Conservation (phyloP, 2,329 filamentous ascomycete species). For the Fusarium xylarioides region DNA sequence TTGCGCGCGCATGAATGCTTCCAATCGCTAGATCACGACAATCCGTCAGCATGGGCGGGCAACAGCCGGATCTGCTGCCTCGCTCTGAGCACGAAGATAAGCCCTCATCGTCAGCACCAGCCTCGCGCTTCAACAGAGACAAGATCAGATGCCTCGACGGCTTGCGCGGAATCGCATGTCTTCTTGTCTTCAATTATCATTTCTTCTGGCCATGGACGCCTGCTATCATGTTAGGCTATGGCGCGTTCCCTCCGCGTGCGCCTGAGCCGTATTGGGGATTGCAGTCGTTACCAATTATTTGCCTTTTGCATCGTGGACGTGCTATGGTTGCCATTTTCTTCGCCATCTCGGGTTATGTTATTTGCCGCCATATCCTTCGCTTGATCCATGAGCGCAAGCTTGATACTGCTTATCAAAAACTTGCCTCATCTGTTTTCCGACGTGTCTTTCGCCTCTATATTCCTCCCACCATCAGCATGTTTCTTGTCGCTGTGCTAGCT, state of each 20-base stretch:
- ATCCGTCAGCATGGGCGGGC: conserved; percentile 29
- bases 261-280: conserved; percentile 47
- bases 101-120: conserved; percentile 12
- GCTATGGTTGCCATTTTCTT: conserved; percentile 57
- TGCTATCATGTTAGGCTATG: conserved; percentile 52
- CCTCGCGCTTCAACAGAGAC: conserved; percentile 35
- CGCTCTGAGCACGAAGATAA: conserved; percentile 24
- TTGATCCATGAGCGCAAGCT: conserved; percentile 49
- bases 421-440: conserved; percentile 51
- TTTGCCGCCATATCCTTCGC: conserved; percentile 51
- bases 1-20: conserved; percentile 28
- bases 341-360: conserved; percentile 55
- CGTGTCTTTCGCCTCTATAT: conserved; percentile 53
- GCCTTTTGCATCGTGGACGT: conserved; percentile 51
- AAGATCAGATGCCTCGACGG: conserved; percentile 54
- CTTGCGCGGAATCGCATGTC: conserved; percentile 53
- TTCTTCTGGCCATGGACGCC: conserved; percentile 54
- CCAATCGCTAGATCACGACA: conserved; percentile 28
- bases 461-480: conserved; percentile 53
- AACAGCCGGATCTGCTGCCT: conserved; percentile 30
- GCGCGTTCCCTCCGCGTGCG: conserved; percentile 48
- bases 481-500: conserved; percentile 50
- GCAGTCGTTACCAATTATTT: conserved; percentile 51
- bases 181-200: conserved; percentile 55
- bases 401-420: conserved; percentile 48